Evolutionary conservation across 2,329 filamentous ascomycete genomes (phyloP).

Genomic region (Exophiala bonariae): DNA sequence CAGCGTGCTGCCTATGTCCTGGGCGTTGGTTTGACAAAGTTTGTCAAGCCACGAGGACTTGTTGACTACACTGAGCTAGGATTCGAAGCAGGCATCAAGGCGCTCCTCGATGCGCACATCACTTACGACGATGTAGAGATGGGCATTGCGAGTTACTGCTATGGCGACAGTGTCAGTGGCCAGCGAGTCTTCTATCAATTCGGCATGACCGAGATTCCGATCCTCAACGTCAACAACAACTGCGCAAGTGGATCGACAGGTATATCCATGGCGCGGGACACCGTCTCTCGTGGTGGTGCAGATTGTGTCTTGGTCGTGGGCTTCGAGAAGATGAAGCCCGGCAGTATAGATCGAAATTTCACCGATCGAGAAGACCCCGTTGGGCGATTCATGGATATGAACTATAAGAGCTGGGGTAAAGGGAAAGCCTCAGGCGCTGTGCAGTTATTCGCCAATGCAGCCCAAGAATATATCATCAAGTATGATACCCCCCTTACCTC

Average conservation of each 20-base stretch:
- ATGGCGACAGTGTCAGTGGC: constrained; percentile 90
- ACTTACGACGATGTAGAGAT: constrained; percentile 96
- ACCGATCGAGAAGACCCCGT: constrained; percentile 81
- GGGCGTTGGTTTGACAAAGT: constrained; percentile 97
- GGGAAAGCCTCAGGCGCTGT: constrained; percentile 81
- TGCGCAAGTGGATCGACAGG: constrained; percentile 93
- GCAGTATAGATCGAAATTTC: constrained; percentile 78
- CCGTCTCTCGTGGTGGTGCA: constrained; percentile 75
- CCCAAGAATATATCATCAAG: constrained; percentile 92
- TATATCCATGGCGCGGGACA: constrained; percentile 75
- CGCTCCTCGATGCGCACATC: constrained; percentile 72
- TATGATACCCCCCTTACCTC: constrained; percentile 35
- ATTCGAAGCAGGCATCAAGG: constrained; percentile 33
- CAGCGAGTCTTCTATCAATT: constrained; percentile 99
- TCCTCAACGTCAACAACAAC: constrained; percentile 95
- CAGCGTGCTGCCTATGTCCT: too few species aligned
- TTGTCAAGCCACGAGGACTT: constrained; percentile 60
- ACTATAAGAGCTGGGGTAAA: constrained; percentile 76
- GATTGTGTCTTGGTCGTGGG: constrained; percentile 90
- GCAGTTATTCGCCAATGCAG: constrained; percentile 94
- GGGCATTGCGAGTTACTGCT: constrained; percentile 94
- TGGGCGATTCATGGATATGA: constrained; percentile 70
- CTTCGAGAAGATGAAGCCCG: constrained; percentile 97
- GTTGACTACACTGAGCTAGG: constrained; percentile 34
- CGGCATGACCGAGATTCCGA: constrained; percentile 92